These are phyloP conservation scores for Diversispora eburnea DNA, from an alignment of 192 early-diverging fungal genomes.

Conservation along the genomic window DNA sequence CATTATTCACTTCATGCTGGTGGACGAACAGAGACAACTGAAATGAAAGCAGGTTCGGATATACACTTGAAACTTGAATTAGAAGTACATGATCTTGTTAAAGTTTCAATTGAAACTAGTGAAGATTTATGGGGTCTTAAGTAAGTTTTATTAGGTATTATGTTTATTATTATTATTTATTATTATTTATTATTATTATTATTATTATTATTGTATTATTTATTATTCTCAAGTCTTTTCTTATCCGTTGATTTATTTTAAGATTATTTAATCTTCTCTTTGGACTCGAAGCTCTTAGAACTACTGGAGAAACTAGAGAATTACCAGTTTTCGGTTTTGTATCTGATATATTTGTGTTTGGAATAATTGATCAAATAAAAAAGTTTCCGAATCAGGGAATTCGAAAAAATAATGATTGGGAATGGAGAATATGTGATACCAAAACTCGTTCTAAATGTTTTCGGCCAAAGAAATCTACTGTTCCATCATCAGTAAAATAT, in stretches of 20 bases:
- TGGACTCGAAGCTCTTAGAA: not conserved
- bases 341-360: slow-evolving; percentile 8
- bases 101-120: not conserved
- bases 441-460: slow-evolving; percentile 2
- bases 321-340: slow-evolving; percentile 27
- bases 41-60: slow-evolving; percentile 1
- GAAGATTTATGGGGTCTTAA: slow-evolving; percentile 22
- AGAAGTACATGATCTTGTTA: slow-evolving; percentile 11
- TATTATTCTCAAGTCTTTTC: not conserved
- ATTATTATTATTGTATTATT: not conserved
- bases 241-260: not conserved
- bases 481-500: not conserved
- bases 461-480: not conserved
- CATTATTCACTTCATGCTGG: slow-evolving; percentile 1
- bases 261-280: slow-evolving; percentile 11
- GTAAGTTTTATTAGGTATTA: not conserved
- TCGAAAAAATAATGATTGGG: not conserved
- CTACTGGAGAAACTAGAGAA: slow-evolving; percentile 4
- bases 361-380: slow-evolving; percentile 21
- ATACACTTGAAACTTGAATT: slow-evolving; percentile 15
- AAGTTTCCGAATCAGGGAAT: too few relatives aligned
- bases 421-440: slow-evolving; percentile 14
- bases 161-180: too few relatives aligned
- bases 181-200: not conserved
- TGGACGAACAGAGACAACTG: slow-evolving; percentile 4